phyloP scores from a whole-genome alignment of 345 rosid genomes.

The Lepidium aucheri region DNA sequence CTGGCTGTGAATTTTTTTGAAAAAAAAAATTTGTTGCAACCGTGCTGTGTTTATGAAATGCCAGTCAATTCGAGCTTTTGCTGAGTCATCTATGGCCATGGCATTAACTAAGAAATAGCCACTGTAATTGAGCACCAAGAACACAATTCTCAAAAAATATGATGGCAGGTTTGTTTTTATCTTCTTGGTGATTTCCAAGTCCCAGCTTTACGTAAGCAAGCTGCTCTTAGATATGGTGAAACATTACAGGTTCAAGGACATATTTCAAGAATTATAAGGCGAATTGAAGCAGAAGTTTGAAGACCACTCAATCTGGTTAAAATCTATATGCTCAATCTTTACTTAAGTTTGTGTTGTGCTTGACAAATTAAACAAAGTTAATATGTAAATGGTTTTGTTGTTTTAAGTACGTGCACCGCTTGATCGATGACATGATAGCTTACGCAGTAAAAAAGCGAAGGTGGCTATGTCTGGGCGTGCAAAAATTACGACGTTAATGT shows the following conservation, averaged over 20 bases:
- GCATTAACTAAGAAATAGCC: slow-evolving; percentile 93
- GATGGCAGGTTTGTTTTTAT: slow-evolving; percentile 77
- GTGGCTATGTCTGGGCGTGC: slow-evolving; percentile 99
- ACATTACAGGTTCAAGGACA: slow-evolving; percentile 79
- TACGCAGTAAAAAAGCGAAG: slow-evolving; percentile 91
- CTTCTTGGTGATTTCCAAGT: not conserved
- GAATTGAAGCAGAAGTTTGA: slow-evolving; percentile 86
- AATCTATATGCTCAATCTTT: slow-evolving; percentile 1
- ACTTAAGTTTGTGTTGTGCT: not conserved
- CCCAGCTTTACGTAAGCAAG: not conserved
- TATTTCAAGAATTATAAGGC: slow-evolving; percentile 88
- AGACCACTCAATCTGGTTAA: slow-evolving; percentile 82
- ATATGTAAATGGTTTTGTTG: not conserved
- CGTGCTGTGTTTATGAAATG: slow-evolving; percentile 11
- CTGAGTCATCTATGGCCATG: slow-evolving; percentile 87
- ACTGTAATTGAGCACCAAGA: slow-evolving; percentile 90
- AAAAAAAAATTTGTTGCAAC: not conserved
- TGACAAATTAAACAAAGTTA: not conserved
- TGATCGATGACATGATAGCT: slow-evolving; percentile 99
- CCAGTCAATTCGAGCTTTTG: slow-evolving; percentile 89
- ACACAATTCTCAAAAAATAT: slow-evolving; percentile 93
- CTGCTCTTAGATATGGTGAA: slow-evolving; percentile 2
- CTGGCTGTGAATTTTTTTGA: slow-evolving; percentile 5
- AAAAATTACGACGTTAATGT: slow-evolving; percentile 99
- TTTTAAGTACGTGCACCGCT: slow-evolving; percentile 92